Conservation (phyloP, 139 green algal species). For the Picochlorum costavermella region DNA sequence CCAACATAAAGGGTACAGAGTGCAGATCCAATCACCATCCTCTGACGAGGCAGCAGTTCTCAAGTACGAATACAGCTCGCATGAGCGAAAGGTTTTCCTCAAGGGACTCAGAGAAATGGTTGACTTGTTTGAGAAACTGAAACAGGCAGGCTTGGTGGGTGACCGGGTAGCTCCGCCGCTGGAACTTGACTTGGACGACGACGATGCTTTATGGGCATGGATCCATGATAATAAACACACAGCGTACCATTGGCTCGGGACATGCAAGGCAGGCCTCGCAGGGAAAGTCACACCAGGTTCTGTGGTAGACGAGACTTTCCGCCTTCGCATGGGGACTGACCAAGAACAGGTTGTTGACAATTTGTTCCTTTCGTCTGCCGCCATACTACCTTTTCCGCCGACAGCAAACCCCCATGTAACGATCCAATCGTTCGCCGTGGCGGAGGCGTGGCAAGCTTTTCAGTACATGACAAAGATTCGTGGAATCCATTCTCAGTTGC, state of each 20-base stretch:
- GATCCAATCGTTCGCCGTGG: background rate
- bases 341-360: background rate
- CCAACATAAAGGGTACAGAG: background rate
- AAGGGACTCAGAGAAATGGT: background rate
- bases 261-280: background rate
- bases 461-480: background rate
- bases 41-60: background rate
- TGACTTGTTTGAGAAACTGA: background rate
- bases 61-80: background rate
- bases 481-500: background rate
- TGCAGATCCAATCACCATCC: background rate
- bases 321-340: background rate
- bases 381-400: background rate
- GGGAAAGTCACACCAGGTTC: background rate
- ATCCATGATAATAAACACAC: conserved; percentile 1
- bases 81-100: background rate
- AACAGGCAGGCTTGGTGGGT: background rate
- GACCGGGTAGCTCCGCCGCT: background rate
- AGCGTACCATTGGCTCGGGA: conserved; percentile 2
- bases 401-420: conserved; percentile 1
- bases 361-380: background rate
- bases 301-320: background rate
- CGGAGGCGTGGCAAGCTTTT: background rate
- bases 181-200: background rate
- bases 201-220: background rate